These are phyloP conservation scores for Aspergillus persii DNA, from an alignment of 2,329 filamentous ascomycete genomes.

Conservation along the genomic window DNA sequence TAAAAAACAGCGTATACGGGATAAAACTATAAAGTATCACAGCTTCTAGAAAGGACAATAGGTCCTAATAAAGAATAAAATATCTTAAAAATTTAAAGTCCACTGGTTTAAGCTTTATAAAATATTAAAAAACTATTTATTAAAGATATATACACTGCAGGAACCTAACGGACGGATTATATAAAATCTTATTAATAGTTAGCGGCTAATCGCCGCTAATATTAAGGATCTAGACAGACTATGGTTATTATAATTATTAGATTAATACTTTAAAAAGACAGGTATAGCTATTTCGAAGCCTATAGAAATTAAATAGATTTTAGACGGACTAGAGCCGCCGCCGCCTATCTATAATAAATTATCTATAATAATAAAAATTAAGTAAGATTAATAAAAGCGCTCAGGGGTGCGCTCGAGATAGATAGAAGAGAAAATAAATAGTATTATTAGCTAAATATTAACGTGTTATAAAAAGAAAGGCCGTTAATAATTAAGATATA, in stretches of 20 bases:
- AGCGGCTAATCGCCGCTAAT: background rate
- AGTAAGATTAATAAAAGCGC: too few species aligned
- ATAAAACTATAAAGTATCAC: background rate
- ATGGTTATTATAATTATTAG: background rate
- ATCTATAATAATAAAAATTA: too few species aligned
- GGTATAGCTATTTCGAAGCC: background rate
- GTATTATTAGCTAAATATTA: too few species aligned
- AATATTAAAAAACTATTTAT: background rate
- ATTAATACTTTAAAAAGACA: background rate
- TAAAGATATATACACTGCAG: background rate
- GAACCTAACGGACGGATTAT: background rate
- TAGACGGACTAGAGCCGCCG: background rate
- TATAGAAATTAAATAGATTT: background rate
- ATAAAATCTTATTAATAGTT: background rate
- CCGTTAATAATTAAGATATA: too few species aligned
- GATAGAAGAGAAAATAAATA: too few species aligned
- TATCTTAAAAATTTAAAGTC: background rate
- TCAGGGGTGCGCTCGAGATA: too few species aligned
- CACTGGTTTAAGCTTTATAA: background rate
- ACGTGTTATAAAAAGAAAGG: too few species aligned
- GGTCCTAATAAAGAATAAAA: background rate
- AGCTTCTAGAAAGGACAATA: background rate
- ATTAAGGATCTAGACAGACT: background rate
- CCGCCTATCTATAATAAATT: too few species aligned
- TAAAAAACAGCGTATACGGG: background rate